Evolutionary conservation across 371 early-diverging fungal species (phyloP).

Genomic region (Syncephalastrum racemosum): DNA sequence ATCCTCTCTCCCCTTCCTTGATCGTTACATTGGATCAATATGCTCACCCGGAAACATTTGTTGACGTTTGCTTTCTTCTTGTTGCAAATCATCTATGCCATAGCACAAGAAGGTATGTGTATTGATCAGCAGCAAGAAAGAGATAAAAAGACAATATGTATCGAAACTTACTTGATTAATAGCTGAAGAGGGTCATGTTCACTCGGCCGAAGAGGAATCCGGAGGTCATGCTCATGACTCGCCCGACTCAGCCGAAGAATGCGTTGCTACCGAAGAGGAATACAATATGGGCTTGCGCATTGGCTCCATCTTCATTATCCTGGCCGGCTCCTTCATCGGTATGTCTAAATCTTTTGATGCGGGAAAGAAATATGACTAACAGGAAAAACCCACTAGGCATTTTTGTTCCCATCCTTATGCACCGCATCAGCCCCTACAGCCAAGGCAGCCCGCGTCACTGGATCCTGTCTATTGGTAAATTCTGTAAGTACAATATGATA

Average conservation of each 20-base stretch:
- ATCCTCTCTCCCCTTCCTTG: too few relatives aligned
- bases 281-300: constrained; percentile 36
- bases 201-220: not conserved
- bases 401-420: constrained; percentile 41
- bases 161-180: too few relatives aligned
- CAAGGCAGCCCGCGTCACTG: constrained; percentile 31
- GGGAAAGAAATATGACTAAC: constrained; percentile 20
- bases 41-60: too few relatives aligned
- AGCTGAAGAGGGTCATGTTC: not conserved
- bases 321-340: constrained; percentile 23
- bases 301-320: constrained; percentile 33
- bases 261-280: constrained; percentile 26
- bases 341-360: constrained; percentile 21
- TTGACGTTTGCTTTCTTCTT: too few relatives aligned
- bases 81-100: too few relatives aligned
- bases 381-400: constrained; percentile 21
- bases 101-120: too few relatives aligned
- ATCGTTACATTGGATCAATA: too few relatives aligned
- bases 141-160: too few relatives aligned
- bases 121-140: too few relatives aligned
- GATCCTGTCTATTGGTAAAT: constrained; percentile 41
- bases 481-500: constrained; percentile 37
- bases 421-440: constrained; percentile 34
- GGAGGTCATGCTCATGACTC: not conserved
- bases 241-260: constrained; percentile 17